Evolutionary conservation across 148 eudicot genomes (phyloP), one percentile per base, ranked within the genome.

Genomic region (Arbutus unedo): DNA sequence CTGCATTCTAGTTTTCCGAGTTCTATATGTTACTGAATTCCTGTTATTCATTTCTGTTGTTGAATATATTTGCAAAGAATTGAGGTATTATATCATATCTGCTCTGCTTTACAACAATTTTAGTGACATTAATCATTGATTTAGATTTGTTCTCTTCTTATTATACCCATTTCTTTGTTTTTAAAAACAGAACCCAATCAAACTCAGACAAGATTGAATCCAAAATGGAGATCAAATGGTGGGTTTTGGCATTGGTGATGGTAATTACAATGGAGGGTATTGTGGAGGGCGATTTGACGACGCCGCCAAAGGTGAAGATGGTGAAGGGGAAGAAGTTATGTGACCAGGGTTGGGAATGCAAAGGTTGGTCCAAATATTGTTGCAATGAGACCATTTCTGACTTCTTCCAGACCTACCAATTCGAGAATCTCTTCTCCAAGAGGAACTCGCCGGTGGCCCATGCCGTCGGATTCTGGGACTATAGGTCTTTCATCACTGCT

Each of bases 381-480:
- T 96, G 99, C 82, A 96, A 96, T 85, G 78, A 85, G 45, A 94
- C 99, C 3, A 94, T 96, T 6, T 86, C 98, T 0, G 96, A 96
- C 76, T 94, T 78, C 76, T 93, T 96, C 38, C 91, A 93, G 76
- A 68, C 81, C 8, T 92, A 96, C 71, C 97, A 96, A 47, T 96
- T 96, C 67, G 98, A 96, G 93, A 75, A 94, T 43, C 85, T 94
- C n/a, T 96, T 94, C 87, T 25, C 93, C 8, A 93, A 94, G 82
- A 89, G 98, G 85, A 96, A 94, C 74, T 2, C 92, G 0, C 99
- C 98, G 0, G 82, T 78, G 38, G 98, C 98, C 23, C 92, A 94
- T 16, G 99, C 99, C 19, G 96, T 90, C 8, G 98, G 97, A 1
- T 96, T 94, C 76, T 96, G 97, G 98, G 97, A 93, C 71, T 96